These are phyloP conservation scores for Stropharia rugosoannulata DNA, from an alignment of 768 basidiomycete species.

Conservation along the genomic window DNA sequence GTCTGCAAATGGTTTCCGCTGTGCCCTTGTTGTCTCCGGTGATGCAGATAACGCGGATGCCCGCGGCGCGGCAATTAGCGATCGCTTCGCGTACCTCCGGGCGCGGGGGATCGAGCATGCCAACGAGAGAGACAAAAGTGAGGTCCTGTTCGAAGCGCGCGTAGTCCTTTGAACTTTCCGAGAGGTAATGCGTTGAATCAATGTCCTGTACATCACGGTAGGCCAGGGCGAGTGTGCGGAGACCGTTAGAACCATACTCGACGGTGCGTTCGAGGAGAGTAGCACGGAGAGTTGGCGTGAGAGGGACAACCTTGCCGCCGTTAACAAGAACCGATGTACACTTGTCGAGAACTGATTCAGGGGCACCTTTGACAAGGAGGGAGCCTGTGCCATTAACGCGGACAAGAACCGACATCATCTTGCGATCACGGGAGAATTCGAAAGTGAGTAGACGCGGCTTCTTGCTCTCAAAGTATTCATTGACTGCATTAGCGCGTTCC, in stretches of 20 bases:
- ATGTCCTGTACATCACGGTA: slow-evolving; percentile 78
- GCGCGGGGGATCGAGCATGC: slow-evolving; percentile 97
- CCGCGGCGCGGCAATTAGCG: slow-evolving; percentile 87
- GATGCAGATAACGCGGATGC: slow-evolving; percentile 95
- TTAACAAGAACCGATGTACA: slow-evolving; percentile 75
- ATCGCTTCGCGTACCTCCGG: slow-evolving; percentile 89
- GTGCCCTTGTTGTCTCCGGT: slow-evolving; percentile 98
- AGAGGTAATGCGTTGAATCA: slow-evolving; percentile 79
- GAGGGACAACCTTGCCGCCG: slow-evolving; percentile 59
- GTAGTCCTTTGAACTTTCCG: slow-evolving; percentile 79
- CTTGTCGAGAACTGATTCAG: slow-evolving; percentile 90
- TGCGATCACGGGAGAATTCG: slow-evolving; percentile 97
- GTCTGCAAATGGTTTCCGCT: slow-evolving; percentile 94
- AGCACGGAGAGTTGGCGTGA: slow-evolving; percentile 61
- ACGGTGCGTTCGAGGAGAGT: slow-evolving; percentile 64
- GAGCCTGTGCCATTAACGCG: slow-evolving; percentile 66
- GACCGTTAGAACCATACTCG: slow-evolving; percentile 75
- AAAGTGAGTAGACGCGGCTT: slow-evolving; percentile 89
- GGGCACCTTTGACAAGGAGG: slow-evolving; percentile 93
- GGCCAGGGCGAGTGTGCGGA: slow-evolving; percentile 91
- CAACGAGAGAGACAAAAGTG: slow-evolving; percentile 93
- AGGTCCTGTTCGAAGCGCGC: slow-evolving; percentile 88
- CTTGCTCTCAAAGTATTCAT: slow-evolving; percentile 73
- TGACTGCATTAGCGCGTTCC: slow-evolving; percentile 79
- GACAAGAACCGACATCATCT: slow-evolving; percentile 98